A percentile compares a stretch with the other conserved stretches of the same genome.
phyloP scores from a whole-genome alignment of 176 grass and related monocot species.

The Aegilops bicornis region DNA sequence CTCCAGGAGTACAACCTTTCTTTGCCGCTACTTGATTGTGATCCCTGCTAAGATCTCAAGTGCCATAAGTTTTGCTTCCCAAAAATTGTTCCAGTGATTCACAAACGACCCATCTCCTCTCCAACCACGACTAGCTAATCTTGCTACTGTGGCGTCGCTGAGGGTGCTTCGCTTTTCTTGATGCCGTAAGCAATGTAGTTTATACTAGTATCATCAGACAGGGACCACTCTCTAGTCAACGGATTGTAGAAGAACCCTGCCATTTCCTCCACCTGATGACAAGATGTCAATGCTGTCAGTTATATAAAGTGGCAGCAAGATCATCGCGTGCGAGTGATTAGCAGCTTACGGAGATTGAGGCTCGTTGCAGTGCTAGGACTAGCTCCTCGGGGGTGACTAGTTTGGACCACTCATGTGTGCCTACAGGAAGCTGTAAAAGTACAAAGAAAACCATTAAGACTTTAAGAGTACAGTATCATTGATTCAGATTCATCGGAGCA shows the following conservation, averaged over 20 bases:
- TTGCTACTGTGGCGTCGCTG: neutral
- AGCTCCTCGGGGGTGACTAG: slow-evolving; percentile 87
- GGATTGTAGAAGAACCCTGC: slow-evolving; percentile 88
- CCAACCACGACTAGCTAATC: neutral
- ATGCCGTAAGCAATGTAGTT: slow-evolving; percentile 84
- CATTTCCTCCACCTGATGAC: slow-evolving; percentile 83
- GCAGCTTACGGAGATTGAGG: slow-evolving; percentile 74
- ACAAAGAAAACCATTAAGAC: slow-evolving; percentile 14
- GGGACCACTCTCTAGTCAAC: slow-evolving; percentile 60
- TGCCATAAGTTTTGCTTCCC: neutral
- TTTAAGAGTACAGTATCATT: neutral
- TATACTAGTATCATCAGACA: slow-evolving; percentile 87
- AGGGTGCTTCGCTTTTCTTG: slow-evolving; percentile 41
- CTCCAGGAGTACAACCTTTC: neutral
- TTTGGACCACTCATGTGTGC: slow-evolving; percentile 90
- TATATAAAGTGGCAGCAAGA: neutral
- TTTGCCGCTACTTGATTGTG: neutral
- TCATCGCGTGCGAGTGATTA: neutral
- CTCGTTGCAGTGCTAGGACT: slow-evolving; percentile 62
- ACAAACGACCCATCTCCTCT: neutral
- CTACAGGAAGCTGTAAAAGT: slow-evolving; percentile 74
- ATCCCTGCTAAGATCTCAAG: neutral
- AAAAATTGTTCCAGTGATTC: neutral
- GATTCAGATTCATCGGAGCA: neutral
- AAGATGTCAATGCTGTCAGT: slow-evolving; percentile 32